phyloP scores from a whole-genome alignment of 2,329 filamentous ascomycete genomes.

The Teratosphaeria gauchensis region DNA sequence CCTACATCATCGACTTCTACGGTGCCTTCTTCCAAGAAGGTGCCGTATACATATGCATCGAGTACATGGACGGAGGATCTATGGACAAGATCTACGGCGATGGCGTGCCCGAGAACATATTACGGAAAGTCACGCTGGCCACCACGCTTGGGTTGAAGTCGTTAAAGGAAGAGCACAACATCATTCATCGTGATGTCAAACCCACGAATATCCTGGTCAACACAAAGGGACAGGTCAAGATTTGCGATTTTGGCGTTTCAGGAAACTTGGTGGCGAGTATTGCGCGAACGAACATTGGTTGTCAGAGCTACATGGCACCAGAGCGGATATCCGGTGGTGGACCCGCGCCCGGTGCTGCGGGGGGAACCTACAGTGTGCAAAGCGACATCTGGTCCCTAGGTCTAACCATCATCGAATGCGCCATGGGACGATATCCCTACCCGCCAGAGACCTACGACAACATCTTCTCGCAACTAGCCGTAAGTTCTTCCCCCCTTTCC shows the following conservation, averaged over 20 bases:
- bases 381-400: slow-evolving; percentile 97
- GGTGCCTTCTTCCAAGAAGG: slow-evolving; percentile 98
- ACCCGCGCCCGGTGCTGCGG: slow-evolving; percentile 59
- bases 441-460: slow-evolving; percentile 96
- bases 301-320: slow-evolving; percentile 98
- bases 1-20: slow-evolving; percentile 98
- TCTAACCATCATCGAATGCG: slow-evolving; percentile 90
- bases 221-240: slow-evolving; percentile 83
- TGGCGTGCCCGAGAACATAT: slow-evolving; percentile 77
- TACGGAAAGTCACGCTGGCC: slow-evolving; percentile 81
- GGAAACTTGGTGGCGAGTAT: slow-evolving; percentile 96
- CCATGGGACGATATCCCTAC: slow-evolving; percentile 88
- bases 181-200: slow-evolving; percentile 97
- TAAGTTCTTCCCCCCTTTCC: slow-evolving; percentile 53
- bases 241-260: slow-evolving; percentile 96
- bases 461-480: slow-evolving; percentile 93
- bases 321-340: slow-evolving; percentile 87
- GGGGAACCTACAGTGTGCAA: slow-evolving; percentile 91
- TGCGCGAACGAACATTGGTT: slow-evolving; percentile 96
- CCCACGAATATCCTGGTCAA: slow-evolving; percentile 98
- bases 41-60: slow-evolving; percentile 97
- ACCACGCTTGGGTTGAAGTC: slow-evolving; percentile 87
- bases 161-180: slow-evolving; percentile 96
- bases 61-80: slow-evolving; percentile 97
- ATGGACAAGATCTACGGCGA: slow-evolving; percentile 92